A percentile compares a stretch with the other conserved stretches of the same genome.
Evolutionary conservation across 2,329 filamentous ascomycete genomes (phyloP).

Genomic region (Pseudogymnoascus sp.): DNA sequence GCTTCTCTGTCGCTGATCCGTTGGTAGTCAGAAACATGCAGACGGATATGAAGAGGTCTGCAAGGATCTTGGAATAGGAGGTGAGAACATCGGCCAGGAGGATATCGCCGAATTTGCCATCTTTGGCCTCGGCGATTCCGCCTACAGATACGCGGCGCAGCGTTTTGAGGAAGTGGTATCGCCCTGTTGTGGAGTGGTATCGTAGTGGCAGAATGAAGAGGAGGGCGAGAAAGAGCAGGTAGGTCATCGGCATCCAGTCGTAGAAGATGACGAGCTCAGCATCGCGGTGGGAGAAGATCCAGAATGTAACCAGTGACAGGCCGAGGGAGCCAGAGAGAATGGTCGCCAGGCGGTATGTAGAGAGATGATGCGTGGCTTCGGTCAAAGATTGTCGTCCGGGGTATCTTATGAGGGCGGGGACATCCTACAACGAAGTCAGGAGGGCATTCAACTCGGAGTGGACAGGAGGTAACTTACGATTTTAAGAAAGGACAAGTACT

Average conservation of each 20-base stretch:
- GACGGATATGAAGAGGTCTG: conserved; percentile 77
- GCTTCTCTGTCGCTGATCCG: conserved; percentile 68
- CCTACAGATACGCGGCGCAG: conserved; percentile 75
- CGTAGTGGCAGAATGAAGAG: conserved; percentile 68
- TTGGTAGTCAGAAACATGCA: conserved; percentile 81
- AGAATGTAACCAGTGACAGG: conserved; percentile 73
- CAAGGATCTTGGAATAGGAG: conserved; percentile 86
- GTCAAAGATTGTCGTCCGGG: conserved; percentile 63
- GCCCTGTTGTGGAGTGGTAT: conserved; percentile 60
- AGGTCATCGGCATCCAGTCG: conserved; percentile 80
- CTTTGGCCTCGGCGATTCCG: conserved; percentile 74
- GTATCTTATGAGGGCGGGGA: conserved; percentile 80
- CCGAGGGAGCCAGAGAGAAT: conserved; percentile 65
- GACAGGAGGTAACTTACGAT: conserved; percentile 47
- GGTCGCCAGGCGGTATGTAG: conserved; percentile 78
- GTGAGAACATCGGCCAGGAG: conserved; percentile 90
- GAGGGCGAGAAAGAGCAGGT: conserved; percentile 64
- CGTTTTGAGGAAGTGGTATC: conserved; percentile 66
- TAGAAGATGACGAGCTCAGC: conserved; percentile 64
- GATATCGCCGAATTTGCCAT: conserved; percentile 93
- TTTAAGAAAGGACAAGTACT: conserved; percentile 69
- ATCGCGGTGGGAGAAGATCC: conserved; percentile 67
- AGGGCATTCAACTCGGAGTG: neutral
- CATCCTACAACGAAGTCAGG: conserved; percentile 47
- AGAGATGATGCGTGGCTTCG: conserved; percentile 68